These are phyloP conservation scores for Primulina tabacum DNA, from an alignment of 257 asterid genomes.

Conservation along the genomic window DNA sequence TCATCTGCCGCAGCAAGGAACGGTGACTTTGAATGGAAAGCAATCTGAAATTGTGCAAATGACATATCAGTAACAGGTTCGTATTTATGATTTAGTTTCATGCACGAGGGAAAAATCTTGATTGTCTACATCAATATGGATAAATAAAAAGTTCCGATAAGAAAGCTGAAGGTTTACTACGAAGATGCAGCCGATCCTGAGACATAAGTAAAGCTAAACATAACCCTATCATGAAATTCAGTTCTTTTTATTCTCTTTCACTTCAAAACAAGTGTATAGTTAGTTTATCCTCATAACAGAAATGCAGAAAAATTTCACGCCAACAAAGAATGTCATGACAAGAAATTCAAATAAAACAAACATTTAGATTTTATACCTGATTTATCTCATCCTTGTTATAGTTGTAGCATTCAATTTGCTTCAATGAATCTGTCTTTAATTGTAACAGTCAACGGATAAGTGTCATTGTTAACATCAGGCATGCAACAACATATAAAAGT, in stretches of 20 bases:
- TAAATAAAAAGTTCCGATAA: too few species aligned
- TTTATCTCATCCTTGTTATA: constrained; percentile 92
- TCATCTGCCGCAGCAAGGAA: constrained; percentile 96
- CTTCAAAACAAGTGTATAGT: not conserved
- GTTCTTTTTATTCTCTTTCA: not conserved
- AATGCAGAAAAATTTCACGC: constrained; percentile 4
- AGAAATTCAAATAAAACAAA: constrained; percentile 14
- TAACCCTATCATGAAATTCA: not conserved
- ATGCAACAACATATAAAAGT: not conserved
- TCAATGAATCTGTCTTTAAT: constrained; percentile 58
- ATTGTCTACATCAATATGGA: not conserved
- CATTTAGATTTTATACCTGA: constrained; percentile 51
- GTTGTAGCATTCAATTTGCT: constrained; percentile 59
- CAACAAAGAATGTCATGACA: not conserved
- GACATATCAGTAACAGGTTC: constrained; percentile 4
- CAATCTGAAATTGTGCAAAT: constrained; percentile 46
- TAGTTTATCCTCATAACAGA: not conserved
- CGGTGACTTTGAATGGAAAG: constrained; percentile 73
- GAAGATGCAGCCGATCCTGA: not conserved
- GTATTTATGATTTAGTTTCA: not conserved
- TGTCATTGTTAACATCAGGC: not conserved
- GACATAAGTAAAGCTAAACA: not conserved
- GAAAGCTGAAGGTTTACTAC: not conserved
- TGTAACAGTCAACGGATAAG: constrained; percentile 24
- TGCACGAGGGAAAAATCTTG: not conserved